Percentiles rank a stretch among this genome's conserved stretches.
These are phyloP conservation scores for Leucaena leucocephala DNA, from an alignment of 306 rosid genomes.

Conservation along the genomic window DNA sequence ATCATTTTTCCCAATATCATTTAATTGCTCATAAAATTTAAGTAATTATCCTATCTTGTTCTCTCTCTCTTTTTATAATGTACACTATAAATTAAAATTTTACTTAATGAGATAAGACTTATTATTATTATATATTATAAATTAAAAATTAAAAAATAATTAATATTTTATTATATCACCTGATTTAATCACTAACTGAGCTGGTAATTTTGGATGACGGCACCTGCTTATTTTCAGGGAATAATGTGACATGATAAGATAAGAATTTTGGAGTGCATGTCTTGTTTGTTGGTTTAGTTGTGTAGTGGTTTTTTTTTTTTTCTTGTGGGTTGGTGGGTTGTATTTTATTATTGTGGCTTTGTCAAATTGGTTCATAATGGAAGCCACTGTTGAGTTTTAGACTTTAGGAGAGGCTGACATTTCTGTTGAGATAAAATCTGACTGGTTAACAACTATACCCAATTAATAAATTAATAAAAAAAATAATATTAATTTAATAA, in stretches of 20 bases:
- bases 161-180: too few relatives aligned
- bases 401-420: conserved; percentile 37
- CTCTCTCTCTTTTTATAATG: too few relatives aligned
- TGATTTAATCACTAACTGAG: too few relatives aligned
- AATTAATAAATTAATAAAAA: neutral
- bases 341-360: conserved; percentile 25
- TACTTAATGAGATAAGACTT: too few relatives aligned
- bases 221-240: neutral
- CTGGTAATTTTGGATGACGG: neutral
- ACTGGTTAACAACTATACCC: conserved; percentile 47
- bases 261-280: too few relatives aligned
- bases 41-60: too few relatives aligned
- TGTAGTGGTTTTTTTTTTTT: neutral
- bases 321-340: neutral
- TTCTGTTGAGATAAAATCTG: conserved; percentile 40
- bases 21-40: too few relatives aligned
- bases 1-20: too few relatives aligned
- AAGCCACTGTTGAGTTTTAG: conserved; percentile 33
- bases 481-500: neutral
- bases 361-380: conserved; percentile 31
- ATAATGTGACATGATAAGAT: neutral
- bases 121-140: too few relatives aligned
- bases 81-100: too few relatives aligned
- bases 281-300: neutral
- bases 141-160: too few relatives aligned